Evolutionary conservation across 2,329 filamentous ascomycete genomes (phyloP).

Genomic region (Amphichorda felina): DNA sequence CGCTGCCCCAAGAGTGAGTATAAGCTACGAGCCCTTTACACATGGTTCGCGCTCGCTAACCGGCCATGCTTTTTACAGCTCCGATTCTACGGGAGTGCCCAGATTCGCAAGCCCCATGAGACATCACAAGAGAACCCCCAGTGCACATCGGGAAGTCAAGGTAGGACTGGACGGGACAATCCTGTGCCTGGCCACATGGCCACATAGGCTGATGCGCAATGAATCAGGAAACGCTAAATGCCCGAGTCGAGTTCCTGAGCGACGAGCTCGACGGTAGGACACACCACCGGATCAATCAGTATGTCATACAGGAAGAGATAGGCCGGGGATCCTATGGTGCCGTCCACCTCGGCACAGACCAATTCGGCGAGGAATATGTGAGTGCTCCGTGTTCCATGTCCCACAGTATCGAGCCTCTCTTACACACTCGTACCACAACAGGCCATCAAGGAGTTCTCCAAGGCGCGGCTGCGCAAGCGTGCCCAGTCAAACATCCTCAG

Average conservation of each 20-base stretch:
- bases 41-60: neutral
- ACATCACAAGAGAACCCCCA: slow-evolving; percentile 46
- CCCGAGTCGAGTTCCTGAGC: slow-evolving; percentile 73
- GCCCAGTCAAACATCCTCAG: slow-evolving; percentile 80
- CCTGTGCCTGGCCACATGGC: neutral
- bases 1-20: slow-evolving; percentile 7
- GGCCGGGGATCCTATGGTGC: slow-evolving; percentile 93
- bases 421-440: slow-evolving; percentile 21
- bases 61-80: slow-evolving; percentile 17
- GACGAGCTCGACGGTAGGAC: slow-evolving; percentile 72
- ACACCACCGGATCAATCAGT: slow-evolving; percentile 88
- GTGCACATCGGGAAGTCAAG: slow-evolving; percentile 46
- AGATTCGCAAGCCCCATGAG: slow-evolving; percentile 41
- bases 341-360: slow-evolving; percentile 81
- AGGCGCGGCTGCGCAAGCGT: slow-evolving; percentile 76
- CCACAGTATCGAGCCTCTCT: neutral
- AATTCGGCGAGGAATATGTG: slow-evolving; percentile 89
- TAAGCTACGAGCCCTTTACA: neutral
- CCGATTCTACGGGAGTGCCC: slow-evolving; percentile 25
- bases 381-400: slow-evolving; percentile 22
- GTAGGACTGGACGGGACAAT: slow-evolving; percentile 16
- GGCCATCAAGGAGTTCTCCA: slow-evolving; percentile 98
- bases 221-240: slow-evolving; percentile 79
- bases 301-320: slow-evolving; percentile 87
- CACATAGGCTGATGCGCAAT: neutral